Conservation (phyloP, 2,329 filamentous ascomycete species). For the Ramichloridium luteum region DNA sequence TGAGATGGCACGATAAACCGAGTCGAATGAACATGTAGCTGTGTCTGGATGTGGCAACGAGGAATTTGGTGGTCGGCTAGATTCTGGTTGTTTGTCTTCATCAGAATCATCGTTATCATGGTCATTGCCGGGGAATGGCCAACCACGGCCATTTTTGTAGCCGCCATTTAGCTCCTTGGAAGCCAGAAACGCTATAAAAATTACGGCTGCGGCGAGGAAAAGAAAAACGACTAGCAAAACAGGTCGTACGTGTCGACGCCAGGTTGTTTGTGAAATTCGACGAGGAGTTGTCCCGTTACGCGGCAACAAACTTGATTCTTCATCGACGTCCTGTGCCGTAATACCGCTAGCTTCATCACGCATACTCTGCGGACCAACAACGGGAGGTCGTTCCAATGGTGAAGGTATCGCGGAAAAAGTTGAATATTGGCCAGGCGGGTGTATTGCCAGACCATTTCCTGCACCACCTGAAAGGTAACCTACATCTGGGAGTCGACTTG, state of each 20-base stretch:
- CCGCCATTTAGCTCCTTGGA: constrained; percentile 1
- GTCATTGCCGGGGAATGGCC: constrained; percentile 1
- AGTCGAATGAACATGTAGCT: constrained; percentile 8
- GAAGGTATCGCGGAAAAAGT: constrained; percentile 1
- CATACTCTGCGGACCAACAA: constrained; percentile 10
- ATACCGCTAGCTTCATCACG: constrained; percentile 7
- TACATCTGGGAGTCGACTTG: too few species aligned
- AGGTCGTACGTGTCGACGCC: constrained; percentile 8
- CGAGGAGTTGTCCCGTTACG: not conserved
- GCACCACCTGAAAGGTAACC: too few species aligned
- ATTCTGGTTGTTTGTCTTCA: not conserved
- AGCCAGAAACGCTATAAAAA: constrained; percentile 5
- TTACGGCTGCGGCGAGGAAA: constrained; percentile 5
- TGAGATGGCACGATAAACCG: constrained; percentile 5
- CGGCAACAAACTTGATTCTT: constrained; percentile 10
- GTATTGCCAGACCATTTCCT: too few species aligned
- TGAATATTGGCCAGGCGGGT: too few species aligned
- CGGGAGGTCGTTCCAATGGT: not conserved
- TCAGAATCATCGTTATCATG: not conserved
- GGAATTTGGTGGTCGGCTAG: constrained; percentile 2
- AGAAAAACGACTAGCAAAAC: constrained; percentile 5
- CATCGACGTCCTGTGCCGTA: constrained; percentile 3
- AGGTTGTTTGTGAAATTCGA: constrained; percentile 3
- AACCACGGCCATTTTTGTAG: constrained; percentile 1
- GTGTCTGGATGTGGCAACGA: constrained; percentile 2